phyloP scores from a whole-genome alignment of 129 eudicot species.

The Artemisia argyi region DNA sequence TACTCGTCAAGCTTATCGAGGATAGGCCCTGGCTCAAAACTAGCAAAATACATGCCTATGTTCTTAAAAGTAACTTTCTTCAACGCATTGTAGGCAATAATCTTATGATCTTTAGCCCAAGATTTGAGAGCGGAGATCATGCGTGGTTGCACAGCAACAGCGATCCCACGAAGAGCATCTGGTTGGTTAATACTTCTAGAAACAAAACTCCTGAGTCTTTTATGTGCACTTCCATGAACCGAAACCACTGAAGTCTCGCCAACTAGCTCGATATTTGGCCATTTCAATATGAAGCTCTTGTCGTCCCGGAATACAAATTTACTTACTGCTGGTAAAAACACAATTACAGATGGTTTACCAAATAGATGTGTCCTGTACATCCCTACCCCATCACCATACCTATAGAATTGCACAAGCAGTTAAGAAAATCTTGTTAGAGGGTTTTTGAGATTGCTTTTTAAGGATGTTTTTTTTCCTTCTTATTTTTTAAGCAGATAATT shows the following conservation, averaged over 20 bases:
- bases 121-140: slow-evolving; percentile 49
- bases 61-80: slow-evolving; percentile 60
- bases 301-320: slow-evolving; percentile 45
- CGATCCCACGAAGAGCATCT: slow-evolving; percentile 55
- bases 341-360: slow-evolving; percentile 52
- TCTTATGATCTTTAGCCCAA: slow-evolving; percentile 43
- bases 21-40: slow-evolving; percentile 45
- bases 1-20: slow-evolving; percentile 36
- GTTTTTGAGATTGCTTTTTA: no score
- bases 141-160: slow-evolving; percentile 54
- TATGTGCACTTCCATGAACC: slow-evolving; percentile 47
- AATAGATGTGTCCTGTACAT: slow-evolving; percentile 48
- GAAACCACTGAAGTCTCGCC: slow-evolving; percentile 43
- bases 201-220: slow-evolving; percentile 44
- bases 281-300: slow-evolving; percentile 20
- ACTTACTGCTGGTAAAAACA: slow-evolving; percentile 36
- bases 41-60: slow-evolving; percentile 52
- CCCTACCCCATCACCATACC: slow-evolving; percentile 59
- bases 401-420: slow-evolving; percentile 10
- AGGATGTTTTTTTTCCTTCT: no score
- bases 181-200: slow-evolving; percentile 60
- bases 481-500: no score
- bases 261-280: slow-evolving; percentile 43
- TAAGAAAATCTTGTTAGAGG: background rate
- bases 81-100: slow-evolving; percentile 33